Conservation (phyloP, 2,329 filamentous ascomycete species). For the Mycocentrospora acerina region DNA sequence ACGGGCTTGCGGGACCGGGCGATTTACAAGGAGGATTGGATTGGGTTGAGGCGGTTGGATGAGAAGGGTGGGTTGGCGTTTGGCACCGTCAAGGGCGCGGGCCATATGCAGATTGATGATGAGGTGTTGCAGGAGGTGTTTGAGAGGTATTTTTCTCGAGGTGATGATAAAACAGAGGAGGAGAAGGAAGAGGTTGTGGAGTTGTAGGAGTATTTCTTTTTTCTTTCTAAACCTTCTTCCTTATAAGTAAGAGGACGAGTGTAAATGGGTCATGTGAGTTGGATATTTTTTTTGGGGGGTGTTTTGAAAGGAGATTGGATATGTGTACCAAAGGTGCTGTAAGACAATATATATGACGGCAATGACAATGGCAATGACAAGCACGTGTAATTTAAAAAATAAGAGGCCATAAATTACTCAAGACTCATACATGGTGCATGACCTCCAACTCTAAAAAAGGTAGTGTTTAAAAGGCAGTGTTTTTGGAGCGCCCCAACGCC, state of each 20-base stretch:
- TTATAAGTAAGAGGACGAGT: too few species aligned
- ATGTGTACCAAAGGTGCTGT: too few species aligned
- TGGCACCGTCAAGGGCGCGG: constrained; percentile 65
- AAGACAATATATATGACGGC: too few species aligned
- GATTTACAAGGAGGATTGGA: constrained; percentile 90
- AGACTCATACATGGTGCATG: constrained; percentile 19
- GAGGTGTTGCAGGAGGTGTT: constrained; percentile 68
- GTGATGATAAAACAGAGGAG: constrained; percentile 12
- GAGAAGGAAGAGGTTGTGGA: constrained; percentile 28
- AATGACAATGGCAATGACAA: too few species aligned
- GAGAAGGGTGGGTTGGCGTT: constrained; percentile 77
- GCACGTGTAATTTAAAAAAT: too few species aligned
- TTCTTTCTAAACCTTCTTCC: too few species aligned
- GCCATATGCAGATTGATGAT: constrained; percentile 77
- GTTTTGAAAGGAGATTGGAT: too few species aligned
- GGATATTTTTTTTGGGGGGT: too few species aligned
- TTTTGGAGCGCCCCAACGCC: constrained; percentile 24
- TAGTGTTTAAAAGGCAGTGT: too few species aligned
- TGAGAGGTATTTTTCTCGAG: constrained; percentile 62
- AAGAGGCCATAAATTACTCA: background rate
- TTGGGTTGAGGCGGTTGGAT: constrained; percentile 80
- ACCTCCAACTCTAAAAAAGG: constrained; percentile 10
- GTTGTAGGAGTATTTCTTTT: constrained; percentile 17
- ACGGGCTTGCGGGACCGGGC: constrained; percentile 67
- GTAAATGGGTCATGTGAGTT: too few species aligned